These are phyloP conservation scores for Diaporthe sp. DNA, from an alignment of 2,329 filamentous ascomycete species.

Conservation along the genomic window DNA sequence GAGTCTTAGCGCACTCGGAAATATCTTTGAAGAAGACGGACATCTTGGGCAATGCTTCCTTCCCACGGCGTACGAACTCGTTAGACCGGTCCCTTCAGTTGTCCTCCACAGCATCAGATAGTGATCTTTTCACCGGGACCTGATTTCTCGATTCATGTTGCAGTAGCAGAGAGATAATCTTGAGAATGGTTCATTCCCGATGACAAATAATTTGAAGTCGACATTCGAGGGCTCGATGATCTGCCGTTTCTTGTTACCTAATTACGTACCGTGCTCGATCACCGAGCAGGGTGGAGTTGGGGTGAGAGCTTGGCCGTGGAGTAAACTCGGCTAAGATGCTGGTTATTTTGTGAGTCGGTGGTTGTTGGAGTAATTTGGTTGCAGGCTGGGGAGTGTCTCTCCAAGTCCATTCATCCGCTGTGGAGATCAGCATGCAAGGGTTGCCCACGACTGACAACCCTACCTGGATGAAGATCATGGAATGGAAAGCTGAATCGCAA, in stretches of 20 bases:
- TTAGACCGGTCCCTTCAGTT: neutral
- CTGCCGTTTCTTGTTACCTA: no score
- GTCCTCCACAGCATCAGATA: neutral
- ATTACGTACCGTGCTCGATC: neutral
- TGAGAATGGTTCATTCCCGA: no score
- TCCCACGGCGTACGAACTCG: conserved; percentile 30
- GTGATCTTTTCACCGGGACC: neutral
- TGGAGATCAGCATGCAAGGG: no score
- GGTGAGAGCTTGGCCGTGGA: neutral
- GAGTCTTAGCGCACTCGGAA: conserved; percentile 18
- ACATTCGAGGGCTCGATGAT: neutral
- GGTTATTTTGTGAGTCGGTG: neutral
- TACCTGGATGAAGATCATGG: neutral
- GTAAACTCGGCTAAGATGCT: neutral
- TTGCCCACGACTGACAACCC: neutral
- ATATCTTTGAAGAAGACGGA: conserved; percentile 56
- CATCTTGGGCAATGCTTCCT: conserved; percentile 44
- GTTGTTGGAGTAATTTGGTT: neutral
- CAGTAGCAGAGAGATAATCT: neutral
- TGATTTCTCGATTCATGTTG: neutral
- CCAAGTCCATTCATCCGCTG: neutral
- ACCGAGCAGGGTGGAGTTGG: neutral
- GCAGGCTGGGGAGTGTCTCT: neutral
- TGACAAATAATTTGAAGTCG: neutral
- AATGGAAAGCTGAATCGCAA: neutral